A percentile compares a stretch with the other conserved stretches of the same genome.
Conservation (phyloP, 164 flowering plant genomes). For the Aristolochia fimbriata region DNA sequence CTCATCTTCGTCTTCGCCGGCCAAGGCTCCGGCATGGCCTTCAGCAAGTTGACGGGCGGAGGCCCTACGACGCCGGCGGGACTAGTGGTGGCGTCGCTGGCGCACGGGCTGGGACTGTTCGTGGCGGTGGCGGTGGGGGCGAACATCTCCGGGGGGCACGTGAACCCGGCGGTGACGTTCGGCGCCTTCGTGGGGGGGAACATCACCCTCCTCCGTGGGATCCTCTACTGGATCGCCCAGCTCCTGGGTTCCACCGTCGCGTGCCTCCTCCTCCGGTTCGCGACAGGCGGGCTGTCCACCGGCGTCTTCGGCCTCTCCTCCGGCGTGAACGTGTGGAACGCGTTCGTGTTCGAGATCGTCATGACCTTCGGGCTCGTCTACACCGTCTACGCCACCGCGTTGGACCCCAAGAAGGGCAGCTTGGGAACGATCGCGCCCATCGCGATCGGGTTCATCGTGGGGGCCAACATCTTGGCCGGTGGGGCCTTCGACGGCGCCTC, state of each 20-base stretch:
- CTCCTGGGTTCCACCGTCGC: conserved; percentile 37
- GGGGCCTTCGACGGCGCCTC: conserved; percentile 47
- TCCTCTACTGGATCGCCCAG: conserved; percentile 45
- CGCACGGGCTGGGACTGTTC: conserved; percentile 39
- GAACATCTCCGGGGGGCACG: conserved; percentile 54
- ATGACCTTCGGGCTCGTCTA: conserved; percentile 13
- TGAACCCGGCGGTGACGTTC: conserved; percentile 54
- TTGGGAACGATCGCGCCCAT: conserved; percentile 42
- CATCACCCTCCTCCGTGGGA: conserved; percentile 36
- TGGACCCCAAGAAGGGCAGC: conserved; percentile 21
- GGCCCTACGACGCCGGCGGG: conserved; percentile 34
- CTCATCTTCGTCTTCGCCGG: conserved; percentile 52
- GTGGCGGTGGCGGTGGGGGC: conserved; percentile 40
- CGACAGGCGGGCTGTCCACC: conserved; percentile 19
- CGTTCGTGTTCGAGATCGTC: conserved; percentile 10
- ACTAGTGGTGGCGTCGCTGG: conserved; percentile 24
- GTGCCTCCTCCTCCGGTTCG: conserved; percentile 32
- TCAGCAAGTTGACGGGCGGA: conserved; percentile 23
- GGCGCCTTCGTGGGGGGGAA: conserved; percentile 45
- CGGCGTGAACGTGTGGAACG: conserved; percentile 9
- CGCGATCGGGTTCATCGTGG: conserved; percentile 46
- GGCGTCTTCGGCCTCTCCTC: conserved; percentile 5
- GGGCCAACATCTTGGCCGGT: conserved; percentile 44
- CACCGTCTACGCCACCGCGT: conserved; percentile 11
- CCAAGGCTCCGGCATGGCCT: conserved; percentile 46